Evolutionary conservation across 352 stramenopile genomes (phyloP).

Genomic region (Phytophthora crassamura): DNA sequence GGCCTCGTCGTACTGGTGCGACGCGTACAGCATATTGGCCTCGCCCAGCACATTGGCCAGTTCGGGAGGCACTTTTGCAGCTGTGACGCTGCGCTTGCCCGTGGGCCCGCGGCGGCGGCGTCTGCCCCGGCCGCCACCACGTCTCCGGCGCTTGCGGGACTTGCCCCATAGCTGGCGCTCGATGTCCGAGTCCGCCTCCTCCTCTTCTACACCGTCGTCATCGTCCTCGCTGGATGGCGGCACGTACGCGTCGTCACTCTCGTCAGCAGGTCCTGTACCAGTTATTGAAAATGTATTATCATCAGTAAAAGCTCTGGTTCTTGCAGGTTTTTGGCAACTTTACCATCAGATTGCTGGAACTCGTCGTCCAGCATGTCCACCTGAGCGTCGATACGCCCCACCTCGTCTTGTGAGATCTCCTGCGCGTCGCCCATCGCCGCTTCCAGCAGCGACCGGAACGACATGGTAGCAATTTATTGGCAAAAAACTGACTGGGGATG

Average conservation of each 20-base stretch:
- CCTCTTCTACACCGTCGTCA: conserved; percentile 49
- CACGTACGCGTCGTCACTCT: conserved; percentile 66
- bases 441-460: conserved; percentile 85
- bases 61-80: conserved; percentile 81
- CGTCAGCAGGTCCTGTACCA: conserved; percentile 23
- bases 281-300: neutral
- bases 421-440: conserved; percentile 79
- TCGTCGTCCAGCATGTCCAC: conserved; percentile 40
- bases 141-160: conserved; percentile 60
- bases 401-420: conserved; percentile 48
- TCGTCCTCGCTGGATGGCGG: conserved; percentile 73
- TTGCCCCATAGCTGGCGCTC: conserved; percentile 85
- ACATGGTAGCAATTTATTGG: conserved; percentile 45
- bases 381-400: conserved; percentile 24
- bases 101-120: conserved; percentile 39
- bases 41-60: conserved; percentile 82
- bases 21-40: conserved; percentile 89
- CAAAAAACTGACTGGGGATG: conserved; percentile 22
- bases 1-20: conserved; percentile 84
- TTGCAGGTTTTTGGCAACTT: too few species aligned
- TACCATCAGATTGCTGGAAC: conserved; percentile 21
- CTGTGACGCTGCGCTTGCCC: conserved; percentile 66
- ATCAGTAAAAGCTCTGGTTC: too few species aligned
- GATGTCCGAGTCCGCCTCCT: conserved; percentile 88
- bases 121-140: conserved; percentile 32